These are phyloP conservation scores for Clitopilus passeckerianus DNA, from an alignment of 768 basidiomycete genomes.

Conservation along the genomic window DNA sequence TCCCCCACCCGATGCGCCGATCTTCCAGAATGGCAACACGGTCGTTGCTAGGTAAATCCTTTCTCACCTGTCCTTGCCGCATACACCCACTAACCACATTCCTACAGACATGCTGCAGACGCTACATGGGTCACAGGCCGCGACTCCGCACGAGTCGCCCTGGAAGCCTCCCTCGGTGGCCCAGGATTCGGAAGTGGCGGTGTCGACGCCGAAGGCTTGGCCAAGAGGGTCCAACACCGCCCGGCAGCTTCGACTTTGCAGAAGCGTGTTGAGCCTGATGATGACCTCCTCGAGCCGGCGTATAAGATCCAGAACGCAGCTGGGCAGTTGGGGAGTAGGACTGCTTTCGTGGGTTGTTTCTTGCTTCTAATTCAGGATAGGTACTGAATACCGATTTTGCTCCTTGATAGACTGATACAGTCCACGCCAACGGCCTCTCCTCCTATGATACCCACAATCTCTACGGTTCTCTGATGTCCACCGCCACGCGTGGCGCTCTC, in stretches of 20 bases:
- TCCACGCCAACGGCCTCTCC: conserved; percentile 51
- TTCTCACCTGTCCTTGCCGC: background rate
- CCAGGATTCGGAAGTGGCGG: background rate
- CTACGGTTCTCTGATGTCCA: conserved; percentile 71
- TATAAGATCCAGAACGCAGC: conserved; percentile 58
- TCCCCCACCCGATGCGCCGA: conserved; percentile 49
- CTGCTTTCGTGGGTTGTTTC: conserved; percentile 40
- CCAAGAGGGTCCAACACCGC: background rate
- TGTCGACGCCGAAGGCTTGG: background rate
- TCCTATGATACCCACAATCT: conserved; percentile 66
- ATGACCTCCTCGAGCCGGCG: conserved; percentile 44
- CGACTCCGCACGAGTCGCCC: background rate
- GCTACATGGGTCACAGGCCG: background rate
- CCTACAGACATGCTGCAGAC: background rate
- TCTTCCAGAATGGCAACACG: conserved; percentile 30
- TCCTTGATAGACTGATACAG: conserved; percentile 30
- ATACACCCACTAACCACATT: background rate
- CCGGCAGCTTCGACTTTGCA: background rate
- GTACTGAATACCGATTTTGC: background rate
- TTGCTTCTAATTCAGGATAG: background rate
- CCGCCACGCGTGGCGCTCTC: conserved; percentile 56
- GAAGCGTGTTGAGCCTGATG: conserved; percentile 14
- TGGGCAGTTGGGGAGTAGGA: conserved; percentile 47
- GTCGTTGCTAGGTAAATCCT: conserved; percentile 1
- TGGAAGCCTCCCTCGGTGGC: background rate